phyloP scores from a whole-genome alignment of 768 basidiomycete genomes.

The Auriscalpium orientale region DNA sequence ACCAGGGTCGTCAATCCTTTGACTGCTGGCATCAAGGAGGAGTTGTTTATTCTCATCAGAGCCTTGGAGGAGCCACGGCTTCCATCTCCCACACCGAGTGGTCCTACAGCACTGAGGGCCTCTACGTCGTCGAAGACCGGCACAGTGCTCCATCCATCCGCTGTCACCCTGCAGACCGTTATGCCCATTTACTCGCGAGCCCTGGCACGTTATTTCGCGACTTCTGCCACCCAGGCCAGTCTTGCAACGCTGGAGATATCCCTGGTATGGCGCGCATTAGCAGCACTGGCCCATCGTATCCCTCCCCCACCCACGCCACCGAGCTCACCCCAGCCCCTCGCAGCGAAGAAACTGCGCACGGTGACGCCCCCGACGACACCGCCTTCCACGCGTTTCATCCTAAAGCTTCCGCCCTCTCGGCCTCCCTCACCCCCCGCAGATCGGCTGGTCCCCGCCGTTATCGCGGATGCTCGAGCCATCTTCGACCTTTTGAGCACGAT shows the following conservation, averaged over 20 bases:
- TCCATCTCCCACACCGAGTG: no score
- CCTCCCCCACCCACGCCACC: slow-evolving; percentile 32
- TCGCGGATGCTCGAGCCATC: slow-evolving; percentile 54
- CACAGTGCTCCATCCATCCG: slow-evolving; percentile 43
- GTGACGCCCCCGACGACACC: slow-evolving; percentile 50
- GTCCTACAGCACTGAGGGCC: background rate
- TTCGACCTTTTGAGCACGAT: slow-evolving; percentile 52
- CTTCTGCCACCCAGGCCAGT: slow-evolving; percentile 46
- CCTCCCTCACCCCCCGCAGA: slow-evolving; percentile 52
- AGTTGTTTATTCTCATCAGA: slow-evolving; percentile 54
- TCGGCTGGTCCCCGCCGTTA: slow-evolving; percentile 32
- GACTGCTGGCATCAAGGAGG: slow-evolving; percentile 50
- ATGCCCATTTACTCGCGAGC: slow-evolving; percentile 42
- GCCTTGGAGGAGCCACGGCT: slow-evolving; percentile 19
- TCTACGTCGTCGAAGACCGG: background rate
- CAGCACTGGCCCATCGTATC: slow-evolving; percentile 57
- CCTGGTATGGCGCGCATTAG: slow-evolving; percentile 65
- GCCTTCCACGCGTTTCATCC: slow-evolving; percentile 49
- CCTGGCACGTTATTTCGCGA: slow-evolving; percentile 47
- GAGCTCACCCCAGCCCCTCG: slow-evolving; percentile 18
- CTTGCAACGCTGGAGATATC: slow-evolving; percentile 69
- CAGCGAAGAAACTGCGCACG: slow-evolving; percentile 22
- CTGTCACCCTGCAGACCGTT: slow-evolving; percentile 47
- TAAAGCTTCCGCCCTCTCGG: slow-evolving; percentile 60
- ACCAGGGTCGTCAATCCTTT: slow-evolving; percentile 61